Percentiles rank a stretch among this genome's conserved stretches.
These are phyloP conservation scores for Heimioporus sp. DNA, from an alignment of 768 basidiomycete species.

Conservation along the genomic window DNA sequence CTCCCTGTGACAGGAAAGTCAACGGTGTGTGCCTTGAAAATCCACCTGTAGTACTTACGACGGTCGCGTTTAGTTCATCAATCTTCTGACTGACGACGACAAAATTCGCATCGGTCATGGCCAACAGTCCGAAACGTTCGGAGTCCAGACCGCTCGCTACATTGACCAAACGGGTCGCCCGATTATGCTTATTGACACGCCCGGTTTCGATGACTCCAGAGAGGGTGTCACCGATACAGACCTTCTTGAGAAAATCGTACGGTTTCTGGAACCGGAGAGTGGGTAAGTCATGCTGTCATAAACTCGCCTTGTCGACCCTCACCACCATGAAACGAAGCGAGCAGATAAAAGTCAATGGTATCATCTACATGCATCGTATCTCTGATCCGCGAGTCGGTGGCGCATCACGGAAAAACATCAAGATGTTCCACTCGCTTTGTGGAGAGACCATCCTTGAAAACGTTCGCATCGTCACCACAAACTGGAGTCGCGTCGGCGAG, in stretches of 20 bases:
- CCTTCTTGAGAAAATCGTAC: constrained; percentile 16
- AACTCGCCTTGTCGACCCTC: not conserved
- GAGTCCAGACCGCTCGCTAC: not conserved
- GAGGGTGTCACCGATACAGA: constrained; percentile 17
- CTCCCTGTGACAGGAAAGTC: constrained; percentile 3
- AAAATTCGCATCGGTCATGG: constrained; percentile 9
- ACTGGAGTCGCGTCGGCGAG: constrained; percentile 38
- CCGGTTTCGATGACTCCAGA: constrained; percentile 11
- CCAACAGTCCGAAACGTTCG: constrained; percentile 6
- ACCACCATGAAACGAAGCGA: not conserved
- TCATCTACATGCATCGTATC: constrained; percentile 50
- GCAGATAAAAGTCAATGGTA: constrained; percentile 33
- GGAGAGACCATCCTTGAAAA: constrained; percentile 40
- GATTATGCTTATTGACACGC: constrained; percentile 20
- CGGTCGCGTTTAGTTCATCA: constrained; percentile 2
- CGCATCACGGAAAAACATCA: constrained; percentile 39
- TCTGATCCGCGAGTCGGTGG: constrained; percentile 43
- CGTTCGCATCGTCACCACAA: constrained; percentile 47
- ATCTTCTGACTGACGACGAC: constrained; percentile 3
- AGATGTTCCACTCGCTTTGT: constrained; percentile 45
- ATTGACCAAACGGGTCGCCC: not conserved
- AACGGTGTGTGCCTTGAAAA: not conserved
- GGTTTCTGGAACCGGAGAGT: not conserved
- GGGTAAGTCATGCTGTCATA: not conserved
- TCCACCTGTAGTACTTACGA: not conserved